phyloP scores from a whole-genome alignment of 352 stramenopile species.

The Phytopythium boreale region DNA sequence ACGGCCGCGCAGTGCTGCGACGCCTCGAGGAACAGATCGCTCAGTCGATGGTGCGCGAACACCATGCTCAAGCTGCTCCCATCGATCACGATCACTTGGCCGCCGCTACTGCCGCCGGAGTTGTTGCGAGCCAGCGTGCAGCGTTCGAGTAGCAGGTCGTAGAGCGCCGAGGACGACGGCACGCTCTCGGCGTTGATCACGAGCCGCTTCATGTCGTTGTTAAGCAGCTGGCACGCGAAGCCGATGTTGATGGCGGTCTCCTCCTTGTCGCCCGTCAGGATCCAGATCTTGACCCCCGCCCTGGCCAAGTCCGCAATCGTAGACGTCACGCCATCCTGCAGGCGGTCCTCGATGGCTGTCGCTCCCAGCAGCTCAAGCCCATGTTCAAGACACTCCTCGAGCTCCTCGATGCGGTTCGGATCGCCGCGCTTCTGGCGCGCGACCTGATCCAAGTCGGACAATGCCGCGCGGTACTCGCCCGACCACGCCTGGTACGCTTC shows the following conservation, averaged over 20 bases:
- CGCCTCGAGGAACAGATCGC: slow-evolving; percentile 82
- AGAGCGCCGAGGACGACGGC: slow-evolving; percentile 47
- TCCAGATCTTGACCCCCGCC: slow-evolving; percentile 84
- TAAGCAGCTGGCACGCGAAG: slow-evolving; percentile 94
- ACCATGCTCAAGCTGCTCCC: slow-evolving; percentile 71
- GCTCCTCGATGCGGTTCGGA: slow-evolving; percentile 71
- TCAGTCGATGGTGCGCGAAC: slow-evolving; percentile 65
- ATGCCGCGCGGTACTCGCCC: slow-evolving; percentile 63
- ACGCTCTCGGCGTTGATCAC: slow-evolving; percentile 74
- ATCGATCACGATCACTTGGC: slow-evolving; percentile 73
- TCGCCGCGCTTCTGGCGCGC: slow-evolving; percentile 50
- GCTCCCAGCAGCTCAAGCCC: slow-evolving; percentile 70
- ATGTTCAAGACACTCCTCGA: slow-evolving; percentile 77
- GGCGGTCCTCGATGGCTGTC: slow-evolving; percentile 79
- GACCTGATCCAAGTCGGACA: slow-evolving; percentile 73
- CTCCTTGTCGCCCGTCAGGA: slow-evolving; percentile 91
- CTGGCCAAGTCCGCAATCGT: slow-evolving; percentile 73
- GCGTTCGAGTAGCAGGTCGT: slow-evolving; percentile 51
- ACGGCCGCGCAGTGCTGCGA: slow-evolving; percentile 83
- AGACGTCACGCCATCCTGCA: slow-evolving; percentile 73
- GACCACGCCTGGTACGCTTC: slow-evolving; percentile 74
- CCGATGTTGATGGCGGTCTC: slow-evolving; percentile 97
- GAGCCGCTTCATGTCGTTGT: slow-evolving; percentile 93
- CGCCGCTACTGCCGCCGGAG: slow-evolving; percentile 9
- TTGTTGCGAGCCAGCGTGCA: slow-evolving; percentile 33